These are phyloP conservation scores for Alternaria sp. DNA, from an alignment of 2,329 filamentous ascomycete species.

Conservation along the genomic window DNA sequence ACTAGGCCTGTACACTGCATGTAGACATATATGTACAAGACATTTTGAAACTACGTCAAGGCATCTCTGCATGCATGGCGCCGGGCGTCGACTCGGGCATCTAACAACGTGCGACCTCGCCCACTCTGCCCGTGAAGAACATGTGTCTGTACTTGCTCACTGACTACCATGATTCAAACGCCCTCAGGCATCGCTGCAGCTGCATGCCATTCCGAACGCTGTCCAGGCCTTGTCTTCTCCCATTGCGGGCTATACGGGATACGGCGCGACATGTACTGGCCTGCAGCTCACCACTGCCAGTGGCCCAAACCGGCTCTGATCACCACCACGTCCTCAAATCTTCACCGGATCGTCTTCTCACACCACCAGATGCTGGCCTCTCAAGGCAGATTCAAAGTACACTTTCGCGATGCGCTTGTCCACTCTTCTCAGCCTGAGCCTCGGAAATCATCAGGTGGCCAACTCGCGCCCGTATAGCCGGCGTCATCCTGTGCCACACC, in stretches of 20 bases:
- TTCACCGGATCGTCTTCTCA: constrained; percentile 15
- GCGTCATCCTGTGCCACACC: constrained; percentile 19
- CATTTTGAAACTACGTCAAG: constrained; percentile 7
- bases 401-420: not conserved
- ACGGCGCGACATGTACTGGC: not conserved
- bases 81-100: not conserved
- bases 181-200: not conserved
- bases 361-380: constrained; percentile 1
- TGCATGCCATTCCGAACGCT: not conserved
- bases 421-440: constrained; percentile 18
- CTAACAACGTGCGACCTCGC: not conserved
- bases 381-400: constrained; percentile 10
- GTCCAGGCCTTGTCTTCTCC: not conserved
- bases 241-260: not conserved
- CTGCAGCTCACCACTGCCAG: not conserved
- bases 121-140: not conserved
- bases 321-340: not conserved
- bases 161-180: not conserved
- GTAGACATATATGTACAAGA: constrained; percentile 27
- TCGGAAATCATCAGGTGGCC: constrained; percentile 20
- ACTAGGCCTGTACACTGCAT: constrained; percentile 19
- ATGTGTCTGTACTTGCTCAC: not conserved
- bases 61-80: not conserved
- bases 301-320: not conserved
- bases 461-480: constrained; percentile 21